These are phyloP conservation scores for Sarocladium brachiariae DNA, from an alignment of 2,329 filamentous ascomycete genomes.

Conservation along the genomic window DNA sequence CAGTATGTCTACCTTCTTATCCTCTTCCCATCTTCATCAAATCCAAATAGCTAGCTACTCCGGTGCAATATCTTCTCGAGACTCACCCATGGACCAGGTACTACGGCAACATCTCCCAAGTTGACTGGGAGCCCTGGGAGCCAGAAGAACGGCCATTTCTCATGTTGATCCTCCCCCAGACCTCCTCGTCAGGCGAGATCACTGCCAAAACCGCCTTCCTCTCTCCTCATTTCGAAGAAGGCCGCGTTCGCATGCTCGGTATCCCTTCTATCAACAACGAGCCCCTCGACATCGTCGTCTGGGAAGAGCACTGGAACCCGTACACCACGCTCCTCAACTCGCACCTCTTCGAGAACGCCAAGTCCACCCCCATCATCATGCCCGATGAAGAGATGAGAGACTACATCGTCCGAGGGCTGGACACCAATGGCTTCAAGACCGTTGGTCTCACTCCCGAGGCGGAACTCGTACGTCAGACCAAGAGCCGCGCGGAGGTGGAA, in stretches of 20 bases:
- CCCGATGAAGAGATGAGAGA: conserved; percentile 59
- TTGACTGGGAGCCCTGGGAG: conserved; percentile 59
- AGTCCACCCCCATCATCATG: conserved; percentile 40
- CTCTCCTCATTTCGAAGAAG: conserved; percentile 53
- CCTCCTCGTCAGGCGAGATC: conserved; percentile 30
- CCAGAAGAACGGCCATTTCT: conserved; percentile 57
- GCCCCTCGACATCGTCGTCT: conserved; percentile 49
- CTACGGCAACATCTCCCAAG: conserved; percentile 55
- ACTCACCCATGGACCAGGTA: no score
- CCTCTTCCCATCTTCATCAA: background rate
- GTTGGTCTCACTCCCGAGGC: conserved; percentile 46
- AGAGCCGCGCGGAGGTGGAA: conserved; percentile 48
- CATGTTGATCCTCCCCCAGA: conserved; percentile 49
- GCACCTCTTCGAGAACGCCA: conserved; percentile 26
- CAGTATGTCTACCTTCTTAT: conserved; percentile 29
- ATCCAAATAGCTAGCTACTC: no score
- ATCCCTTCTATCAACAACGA: conserved; percentile 46
- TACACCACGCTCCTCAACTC: conserved; percentile 47
- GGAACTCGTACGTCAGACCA: conserved; percentile 52
- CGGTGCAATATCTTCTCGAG: no score
- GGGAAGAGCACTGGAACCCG: conserved; percentile 60
- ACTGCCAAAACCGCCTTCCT: conserved; percentile 51
- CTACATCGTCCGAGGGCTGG: conserved; percentile 53
- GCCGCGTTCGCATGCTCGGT: conserved; percentile 48
- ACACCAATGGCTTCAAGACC: conserved; percentile 46